Percentiles rank a stretch among this genome's conserved stretches.
Conservation (phyloP, 176 grass and related monocot species). For the Echinochloa phyllopogon region DNA sequence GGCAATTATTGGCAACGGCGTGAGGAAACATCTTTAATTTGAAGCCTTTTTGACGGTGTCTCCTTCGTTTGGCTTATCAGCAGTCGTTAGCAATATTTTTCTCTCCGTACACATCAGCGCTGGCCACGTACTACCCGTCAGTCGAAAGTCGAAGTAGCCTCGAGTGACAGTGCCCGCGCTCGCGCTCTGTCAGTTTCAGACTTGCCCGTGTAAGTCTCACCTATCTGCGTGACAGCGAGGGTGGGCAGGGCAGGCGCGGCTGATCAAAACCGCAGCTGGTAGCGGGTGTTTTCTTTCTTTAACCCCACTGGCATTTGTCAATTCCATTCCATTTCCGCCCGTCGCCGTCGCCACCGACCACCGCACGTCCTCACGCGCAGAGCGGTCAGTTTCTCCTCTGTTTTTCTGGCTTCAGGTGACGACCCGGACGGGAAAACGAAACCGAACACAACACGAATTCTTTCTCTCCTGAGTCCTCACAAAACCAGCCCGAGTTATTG, state of each 20-base stretch:
- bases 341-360: conserved; percentile 40
- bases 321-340: neutral
- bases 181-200: conserved; percentile 4
- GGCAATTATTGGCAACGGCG: neutral
- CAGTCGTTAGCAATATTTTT: too few relatives aligned
- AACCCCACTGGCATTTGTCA: neutral
- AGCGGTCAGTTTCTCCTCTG: neutral
- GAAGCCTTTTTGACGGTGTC: too few relatives aligned
- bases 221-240: conserved; percentile 1
- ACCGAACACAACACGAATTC: neutral
- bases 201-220: neutral
- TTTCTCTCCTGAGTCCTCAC: neutral
- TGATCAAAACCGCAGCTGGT: conserved; percentile 28
- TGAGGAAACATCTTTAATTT: neutral
- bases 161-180: neutral
- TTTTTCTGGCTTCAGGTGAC: conserved; percentile 17
- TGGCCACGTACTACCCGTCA: too few relatives aligned
- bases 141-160: too few relatives aligned
- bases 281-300: neutral
- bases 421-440: neutral
- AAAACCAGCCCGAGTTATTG: neutral
- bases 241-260: conserved; percentile 2
- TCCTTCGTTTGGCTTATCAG: too few relatives aligned
- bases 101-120: too few relatives aligned
- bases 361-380: neutral